Percentiles rank a stretch among this genome's conserved stretches.
These are phyloP conservation scores for Heterobasidion annosum DNA, from an alignment of 1,284 basidiomycete genomes.

Conservation along the genomic window DNA sequence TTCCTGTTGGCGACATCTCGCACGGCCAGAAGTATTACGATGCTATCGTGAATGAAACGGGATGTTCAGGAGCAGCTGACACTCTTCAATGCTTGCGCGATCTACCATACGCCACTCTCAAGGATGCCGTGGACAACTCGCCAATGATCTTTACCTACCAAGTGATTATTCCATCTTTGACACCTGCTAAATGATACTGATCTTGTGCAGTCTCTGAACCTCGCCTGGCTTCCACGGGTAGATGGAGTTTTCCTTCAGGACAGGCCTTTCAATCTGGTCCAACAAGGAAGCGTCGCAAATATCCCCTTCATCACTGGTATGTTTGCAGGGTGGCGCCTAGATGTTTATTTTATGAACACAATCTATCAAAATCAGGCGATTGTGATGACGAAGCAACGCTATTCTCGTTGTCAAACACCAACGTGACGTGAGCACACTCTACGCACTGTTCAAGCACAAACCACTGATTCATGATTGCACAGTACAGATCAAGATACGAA, in stretches of 20 bases:
- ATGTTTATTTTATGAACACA: neutral
- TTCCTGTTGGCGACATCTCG: conserved; percentile 21
- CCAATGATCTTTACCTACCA: conserved; percentile 18
- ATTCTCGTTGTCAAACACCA: conserved; percentile 7
- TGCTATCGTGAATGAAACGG: conserved; percentile 19
- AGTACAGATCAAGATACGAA: conserved; percentile 28
- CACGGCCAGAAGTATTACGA: conserved; percentile 24
- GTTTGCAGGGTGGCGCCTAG: neutral
- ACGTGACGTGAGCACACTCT: neutral
- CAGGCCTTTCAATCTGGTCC: conserved; percentile 11
- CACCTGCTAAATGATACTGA: neutral
- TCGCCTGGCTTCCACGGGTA: conserved; percentile 26
- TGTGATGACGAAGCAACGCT: conserved; percentile 14
- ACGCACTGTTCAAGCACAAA: no score
- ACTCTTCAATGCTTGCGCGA: conserved; percentile 32
- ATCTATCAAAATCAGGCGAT: conserved; percentile 5
- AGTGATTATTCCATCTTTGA: conserved; percentile 9
- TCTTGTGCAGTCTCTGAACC: conserved; percentile 6
- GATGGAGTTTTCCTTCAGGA: conserved; percentile 24
- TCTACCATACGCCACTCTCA: conserved; percentile 20
- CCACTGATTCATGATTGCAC: neutral
- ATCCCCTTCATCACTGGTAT: conserved; percentile 17
- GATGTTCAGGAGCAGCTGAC: conserved; percentile 22
- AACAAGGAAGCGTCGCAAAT: conserved; percentile 13
- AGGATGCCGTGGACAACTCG: conserved; percentile 20